Evolutionary conservation across 805 yeast species (phyloP).

Genomic region (Millerozyma acaciae): DNA sequence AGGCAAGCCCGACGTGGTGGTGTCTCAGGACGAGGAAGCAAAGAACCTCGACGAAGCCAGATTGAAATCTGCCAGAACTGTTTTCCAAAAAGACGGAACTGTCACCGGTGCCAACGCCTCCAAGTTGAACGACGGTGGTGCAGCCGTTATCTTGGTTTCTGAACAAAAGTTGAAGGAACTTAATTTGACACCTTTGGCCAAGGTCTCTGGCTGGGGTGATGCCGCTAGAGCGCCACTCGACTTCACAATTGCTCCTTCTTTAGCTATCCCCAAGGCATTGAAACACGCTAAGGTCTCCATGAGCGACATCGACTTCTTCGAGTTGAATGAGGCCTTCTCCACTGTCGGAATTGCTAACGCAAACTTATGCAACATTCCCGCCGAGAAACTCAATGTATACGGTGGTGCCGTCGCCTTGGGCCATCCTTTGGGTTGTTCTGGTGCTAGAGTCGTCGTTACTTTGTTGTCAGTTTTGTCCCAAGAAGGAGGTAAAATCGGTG

Average conservation of each 20-base stretch:
- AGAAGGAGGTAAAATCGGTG: constrained; percentile 80
- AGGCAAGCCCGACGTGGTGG: constrained; percentile 75
- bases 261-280: constrained; percentile 94
- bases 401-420: constrained; percentile 98
- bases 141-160: constrained; percentile 86
- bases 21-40: constrained; percentile 81
- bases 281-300: constrained; percentile 70
- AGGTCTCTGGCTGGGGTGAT: constrained; percentile 93
- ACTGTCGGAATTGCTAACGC: constrained; percentile 93
- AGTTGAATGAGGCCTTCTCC: constrained; percentile 96
- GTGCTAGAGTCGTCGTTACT: constrained; percentile 90
- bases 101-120: constrained; percentile 98
- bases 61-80: constrained; percentile 84
- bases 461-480: constrained; percentile 74
- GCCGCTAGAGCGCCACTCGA: constrained; percentile 94
- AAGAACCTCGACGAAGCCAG: constrained; percentile 72
- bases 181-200: constrained; percentile 83
- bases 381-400: constrained; percentile 73
- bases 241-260: constrained; percentile 93
- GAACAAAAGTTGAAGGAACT: constrained; percentile 82
- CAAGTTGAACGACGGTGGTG: constrained; percentile 96
- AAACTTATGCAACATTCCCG: constrained; percentile 60
- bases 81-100: constrained; percentile 92
- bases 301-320: constrained; percentile 81
- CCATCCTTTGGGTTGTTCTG: constrained; percentile 95